Conservation (phyloP, 2,329 filamentous ascomycete species). For the Pestalotiopsis fici region DNA sequence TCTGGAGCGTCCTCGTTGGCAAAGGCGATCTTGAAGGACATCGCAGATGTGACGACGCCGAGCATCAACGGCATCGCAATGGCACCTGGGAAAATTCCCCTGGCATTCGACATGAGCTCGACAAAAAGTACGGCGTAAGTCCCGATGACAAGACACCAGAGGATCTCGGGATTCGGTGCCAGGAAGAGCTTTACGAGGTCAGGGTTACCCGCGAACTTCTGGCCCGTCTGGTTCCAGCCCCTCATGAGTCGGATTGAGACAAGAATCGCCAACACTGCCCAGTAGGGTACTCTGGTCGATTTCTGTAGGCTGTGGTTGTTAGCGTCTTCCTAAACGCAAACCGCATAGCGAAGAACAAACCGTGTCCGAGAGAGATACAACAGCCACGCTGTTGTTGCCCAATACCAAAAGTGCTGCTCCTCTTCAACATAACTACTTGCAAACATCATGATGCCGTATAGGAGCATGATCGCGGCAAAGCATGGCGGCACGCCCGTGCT, state of each 20-base stretch:
- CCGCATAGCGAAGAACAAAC: constrained; percentile 16
- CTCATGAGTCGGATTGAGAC: constrained; percentile 66
- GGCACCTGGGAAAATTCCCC: constrained; percentile 40
- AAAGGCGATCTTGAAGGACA: constrained; percentile 89
- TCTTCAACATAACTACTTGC: constrained; percentile 97
- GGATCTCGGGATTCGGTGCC: constrained; percentile 58
- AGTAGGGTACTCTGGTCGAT: constrained; percentile 18
- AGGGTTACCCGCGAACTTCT: constrained; percentile 89
- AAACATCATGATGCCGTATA: constrained; percentile 91
- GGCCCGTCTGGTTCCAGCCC: constrained; percentile 95
- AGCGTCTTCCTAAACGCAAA: neutral
- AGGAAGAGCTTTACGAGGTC: constrained; percentile 80
- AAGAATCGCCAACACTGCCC: constrained; percentile 50
- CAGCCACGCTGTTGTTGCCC: constrained; percentile 74
- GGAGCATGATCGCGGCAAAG: constrained; percentile 52
- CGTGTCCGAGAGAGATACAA: constrained; percentile 51
- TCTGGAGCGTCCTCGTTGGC: constrained; percentile 88
- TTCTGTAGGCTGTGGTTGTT: neutral
- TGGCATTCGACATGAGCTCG: constrained; percentile 43
- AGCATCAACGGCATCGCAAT: constrained; percentile 41
- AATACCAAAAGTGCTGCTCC: constrained; percentile 99
- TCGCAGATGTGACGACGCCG: constrained; percentile 52
- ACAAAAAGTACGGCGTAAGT: constrained; percentile 66
- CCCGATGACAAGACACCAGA: constrained; percentile 74
- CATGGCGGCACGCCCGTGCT: constrained; percentile 35